Conservation (phyloP, 2,329 filamentous ascomycete species). For the Cercospora canescens region DNA sequence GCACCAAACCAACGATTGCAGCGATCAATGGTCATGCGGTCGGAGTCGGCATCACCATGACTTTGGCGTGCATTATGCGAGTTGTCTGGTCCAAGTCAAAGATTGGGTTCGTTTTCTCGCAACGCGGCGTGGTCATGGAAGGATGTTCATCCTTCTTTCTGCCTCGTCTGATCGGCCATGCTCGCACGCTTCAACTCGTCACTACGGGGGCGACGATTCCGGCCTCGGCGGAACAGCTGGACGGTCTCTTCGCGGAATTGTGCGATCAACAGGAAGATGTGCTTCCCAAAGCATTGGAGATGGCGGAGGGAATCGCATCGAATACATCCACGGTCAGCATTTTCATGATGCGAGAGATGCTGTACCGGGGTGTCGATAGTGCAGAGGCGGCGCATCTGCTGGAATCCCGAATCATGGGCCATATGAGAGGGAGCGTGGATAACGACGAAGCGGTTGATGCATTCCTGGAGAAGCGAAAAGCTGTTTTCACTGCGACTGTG, state of each 20-base stretch:
- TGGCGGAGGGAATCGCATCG: conserved; percentile 16
- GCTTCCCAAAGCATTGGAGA: conserved; percentile 17
- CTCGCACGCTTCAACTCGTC: conserved; percentile 19
- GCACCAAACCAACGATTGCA: conserved; percentile 25
- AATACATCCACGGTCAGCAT: conserved; percentile 25
- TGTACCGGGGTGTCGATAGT: conserved; percentile 21
- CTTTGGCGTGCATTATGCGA: conserved; percentile 20
- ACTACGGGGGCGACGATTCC: conserved; percentile 15
- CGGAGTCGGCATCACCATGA: conserved; percentile 27
- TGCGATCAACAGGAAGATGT: conserved; percentile 23
- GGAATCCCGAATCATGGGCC: conserved; percentile 23
- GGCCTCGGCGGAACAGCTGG: conserved; percentile 15
- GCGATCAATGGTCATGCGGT: conserved; percentile 26
- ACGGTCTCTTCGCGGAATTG: conserved; percentile 25
- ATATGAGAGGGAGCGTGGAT: conserved; percentile 22
- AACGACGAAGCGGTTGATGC: conserved; percentile 25
- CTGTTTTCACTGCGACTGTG: conserved; percentile 21
- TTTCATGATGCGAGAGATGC: conserved; percentile 27
- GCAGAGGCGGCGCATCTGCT: conserved; percentile 25
- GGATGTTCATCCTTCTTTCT: conserved; percentile 26
- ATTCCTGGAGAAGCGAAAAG: conserved; percentile 24
- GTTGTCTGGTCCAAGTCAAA: conserved; percentile 24
- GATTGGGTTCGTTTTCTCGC: conserved; percentile 26
- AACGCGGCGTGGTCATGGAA: conserved; percentile 24
- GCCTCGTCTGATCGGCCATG: conserved; percentile 20